Percentiles rank a stretch among this genome's conserved stretches.
These are phyloP conservation scores for Acanthamoeba lenticulata DNA, from an alignment of 208 protist genomes.

Conservation along the genomic window DNA sequence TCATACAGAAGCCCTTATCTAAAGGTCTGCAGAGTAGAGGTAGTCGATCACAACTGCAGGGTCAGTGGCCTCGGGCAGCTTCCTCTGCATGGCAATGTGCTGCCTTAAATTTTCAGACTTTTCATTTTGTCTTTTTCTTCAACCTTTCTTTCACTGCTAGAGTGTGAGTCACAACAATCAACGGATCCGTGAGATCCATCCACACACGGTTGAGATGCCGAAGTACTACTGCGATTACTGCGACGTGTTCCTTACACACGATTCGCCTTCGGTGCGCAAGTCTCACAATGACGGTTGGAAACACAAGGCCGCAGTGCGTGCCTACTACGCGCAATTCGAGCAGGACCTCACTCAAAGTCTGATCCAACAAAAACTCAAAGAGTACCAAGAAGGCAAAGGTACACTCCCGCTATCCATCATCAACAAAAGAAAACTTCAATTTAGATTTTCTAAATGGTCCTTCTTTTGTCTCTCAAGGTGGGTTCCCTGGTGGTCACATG, in stretches of 20 bases:
- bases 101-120: no score
- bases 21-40: no score
- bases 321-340: conserved; percentile 84
- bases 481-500: not conserved
- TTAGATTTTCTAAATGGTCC: not conserved
- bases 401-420: not conserved
- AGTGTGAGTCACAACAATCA: no score
- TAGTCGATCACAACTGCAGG: no score
- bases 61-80: no score
- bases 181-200: not conserved
- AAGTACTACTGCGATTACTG: conserved; percentile 87
- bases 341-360: conserved; percentile 48
- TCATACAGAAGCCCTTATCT: no score
- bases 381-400: conserved; percentile 49
- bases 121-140: no score
- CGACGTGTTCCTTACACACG: conserved; percentile 85
- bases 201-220: conserved; percentile 28
- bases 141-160: no score
- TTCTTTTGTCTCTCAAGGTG: not conserved
- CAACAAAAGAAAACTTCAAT: not conserved
- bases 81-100: no score
- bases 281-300: conserved; percentile 84
- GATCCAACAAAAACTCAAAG: conserved; percentile 56
- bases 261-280: conserved; percentile 85
- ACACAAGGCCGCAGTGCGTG: conserved; percentile 82